Evolutionary conservation across 2,329 filamentous ascomycete species (phyloP), one percentile per base, ranked within the genome.

Genomic region (Phoma sp.): DNA sequence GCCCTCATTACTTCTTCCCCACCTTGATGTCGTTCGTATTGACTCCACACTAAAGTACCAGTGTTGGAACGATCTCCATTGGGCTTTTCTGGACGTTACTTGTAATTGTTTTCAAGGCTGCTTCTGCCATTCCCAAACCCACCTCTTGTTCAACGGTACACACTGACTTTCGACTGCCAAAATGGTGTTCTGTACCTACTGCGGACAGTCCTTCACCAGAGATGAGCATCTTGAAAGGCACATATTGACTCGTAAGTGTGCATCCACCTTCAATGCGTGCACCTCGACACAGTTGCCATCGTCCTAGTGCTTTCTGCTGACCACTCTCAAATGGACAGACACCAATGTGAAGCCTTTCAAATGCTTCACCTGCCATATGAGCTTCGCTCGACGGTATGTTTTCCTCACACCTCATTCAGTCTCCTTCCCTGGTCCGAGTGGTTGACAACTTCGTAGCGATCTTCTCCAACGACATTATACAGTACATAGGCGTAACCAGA

Each of bases 321-420:
- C 52, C 34, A 54, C 40, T 21, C 6, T 15, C 18, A 18, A 48
- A 40, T 25, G 39, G 50, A 9, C 60, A 81, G 79, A 82, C 59
- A 82, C 80, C 48, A 81, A 82, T 64, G 78, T 82, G n/a, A 82
- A 82, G 68, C 80, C 80, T 2, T 82, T 81, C 75, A 82, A 81
- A 71, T 82, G 80, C 68, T 80, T 80, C 55, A 81, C 78, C 29
- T 82, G 80, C 63, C 80, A 82, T 56, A 82, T 82, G 80, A 81
- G 79, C 53, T 82, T 82, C 63, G 80, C 80, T 59, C 72, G 80
- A 59, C 75, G 80, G 80, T 82, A 66, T 51, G 78, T 74, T 15
- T 12, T 30, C 30, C 34, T 29, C 26, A 40, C 49, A 39, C 28
- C 54, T 48, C 53, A 46, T 54, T 30, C 28, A 17, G 25, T 4